phyloP scores from a whole-genome alignment of 805 yeast species.

The Metschnikowia kunwiensis region DNA sequence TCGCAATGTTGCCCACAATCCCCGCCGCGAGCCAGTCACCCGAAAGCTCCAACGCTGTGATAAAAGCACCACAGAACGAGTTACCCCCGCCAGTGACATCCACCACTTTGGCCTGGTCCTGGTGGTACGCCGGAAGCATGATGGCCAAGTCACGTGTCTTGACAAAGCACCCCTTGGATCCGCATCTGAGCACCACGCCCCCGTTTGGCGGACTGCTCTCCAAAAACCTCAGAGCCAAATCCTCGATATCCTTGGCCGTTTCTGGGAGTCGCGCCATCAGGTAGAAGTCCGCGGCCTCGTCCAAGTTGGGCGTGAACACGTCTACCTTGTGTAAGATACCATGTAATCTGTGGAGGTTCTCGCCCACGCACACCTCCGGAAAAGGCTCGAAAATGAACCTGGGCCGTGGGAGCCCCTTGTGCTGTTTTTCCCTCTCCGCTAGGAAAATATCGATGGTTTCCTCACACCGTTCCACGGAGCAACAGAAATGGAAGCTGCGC shows the following conservation, averaged over 20 bases:
- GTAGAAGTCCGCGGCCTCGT: conserved; percentile 71
- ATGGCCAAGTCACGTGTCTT: conserved; percentile 26
- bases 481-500: conserved; percentile 64
- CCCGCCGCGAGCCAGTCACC: conserved; percentile 53
- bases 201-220: conserved; percentile 39
- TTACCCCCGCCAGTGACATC: conserved; percentile 49
- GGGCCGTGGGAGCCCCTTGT: conserved; percentile 23
- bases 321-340: conserved; percentile 46
- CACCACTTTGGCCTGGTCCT: conserved; percentile 30
- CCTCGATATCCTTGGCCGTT: conserved; percentile 36
- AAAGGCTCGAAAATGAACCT: conserved; percentile 79
- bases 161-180: conserved; percentile 64
- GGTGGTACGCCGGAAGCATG: conserved; percentile 78
- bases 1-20: conserved; percentile 69
- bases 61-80: conserved; percentile 42
- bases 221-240: conserved; percentile 13
- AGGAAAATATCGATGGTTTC: conserved; percentile 42
- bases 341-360: conserved; percentile 32
- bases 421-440: conserved; percentile 1
- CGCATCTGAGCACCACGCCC: conserved; percentile 71
- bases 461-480: conserved; percentile 61
- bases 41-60: conserved; percentile 55
- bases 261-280: conserved; percentile 45
- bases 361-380: conserved; percentile 67
- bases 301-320: conserved; percentile 78